Base-by-base conservation (phyloP, 2,329 filamentous ascomycete species). In the Graphium sp. region DNA sequence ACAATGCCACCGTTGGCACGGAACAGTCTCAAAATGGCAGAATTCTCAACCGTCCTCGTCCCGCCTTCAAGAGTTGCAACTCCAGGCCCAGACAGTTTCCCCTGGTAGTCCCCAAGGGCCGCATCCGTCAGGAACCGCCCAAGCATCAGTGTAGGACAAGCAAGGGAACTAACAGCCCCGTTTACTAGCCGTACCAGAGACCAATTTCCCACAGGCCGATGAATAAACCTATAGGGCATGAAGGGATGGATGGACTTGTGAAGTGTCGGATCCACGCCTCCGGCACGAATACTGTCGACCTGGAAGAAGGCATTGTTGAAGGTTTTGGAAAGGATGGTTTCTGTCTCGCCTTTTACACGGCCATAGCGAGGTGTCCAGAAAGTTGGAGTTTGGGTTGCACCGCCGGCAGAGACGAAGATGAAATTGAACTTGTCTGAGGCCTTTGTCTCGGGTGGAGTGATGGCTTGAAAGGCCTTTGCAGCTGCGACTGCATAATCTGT, bases 361-460 rank as follows among this genome's bases (percentile, higher is more conserved):
- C 57, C 72, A 40, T 68, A 83, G 24, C 67, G 48, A 12, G 61
- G 46, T 0, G 73, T 65, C 39, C 73, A 61, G 5, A 46, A 43
- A 4, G 62, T 60, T 0, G 74, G 75, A 1, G 49, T 49, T 12
- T 61, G 60, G 2, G 70, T 74, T 0, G 73, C 65, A 25, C 70
- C 70, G 29, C 56, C 50, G 27, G 73, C 76, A 0, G 77, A 83
- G 18, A 84, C 63, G 42, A 72, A 77, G 36, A 83, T 58, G 46
- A 83, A 84, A 29, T 67, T 68, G 47, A 83, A 74, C n/a, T n/a
- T n/a, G n/a, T n/a, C n/a, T n/a, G n/a, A n/a, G 1, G 69, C 64
- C 22, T 56, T 42, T 4, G 50, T 43, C 10, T 50, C 48, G 3
- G 43, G 38, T 0, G 41, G 32, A 3, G 60, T 50, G 9, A 74